Evolutionary conservation across 2,329 filamentous ascomycete genomes (phyloP).

Genomic region (Fusarium sp.): DNA sequence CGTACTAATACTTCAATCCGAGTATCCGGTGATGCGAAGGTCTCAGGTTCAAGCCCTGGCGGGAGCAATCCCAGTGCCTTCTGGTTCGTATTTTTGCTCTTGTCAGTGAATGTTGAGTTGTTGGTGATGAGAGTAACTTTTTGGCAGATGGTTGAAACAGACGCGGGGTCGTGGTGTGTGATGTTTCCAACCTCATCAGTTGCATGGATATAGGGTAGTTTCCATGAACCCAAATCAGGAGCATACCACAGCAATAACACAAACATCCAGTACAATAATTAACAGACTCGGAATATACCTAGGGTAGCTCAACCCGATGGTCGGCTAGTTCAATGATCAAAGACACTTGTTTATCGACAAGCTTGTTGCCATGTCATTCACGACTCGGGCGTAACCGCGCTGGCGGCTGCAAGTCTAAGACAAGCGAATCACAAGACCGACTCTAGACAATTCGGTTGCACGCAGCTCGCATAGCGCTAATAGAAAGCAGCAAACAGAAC

Average conservation of each 20-base stretch:
- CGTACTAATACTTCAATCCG: slow-evolving; percentile 30
- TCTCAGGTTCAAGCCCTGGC: slow-evolving; percentile 34
- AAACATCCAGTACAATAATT: not conserved
- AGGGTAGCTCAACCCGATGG: not conserved
- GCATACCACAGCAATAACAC: not conserved
- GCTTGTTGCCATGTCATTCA: not conserved
- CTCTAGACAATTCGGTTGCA: slow-evolving; percentile 23
- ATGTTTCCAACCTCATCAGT: not conserved
- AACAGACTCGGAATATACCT: not conserved
- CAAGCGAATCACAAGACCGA: slow-evolving; percentile 21
- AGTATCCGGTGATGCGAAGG: slow-evolving; percentile 29
- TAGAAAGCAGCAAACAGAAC: not conserved
- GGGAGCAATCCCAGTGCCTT: slow-evolving; percentile 22
- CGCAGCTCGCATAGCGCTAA: slow-evolving; percentile 12
- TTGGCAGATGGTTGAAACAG: not conserved
- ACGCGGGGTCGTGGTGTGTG: too few species aligned
- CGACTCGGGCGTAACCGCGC: slow-evolving; percentile 26
- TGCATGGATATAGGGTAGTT: not conserved
- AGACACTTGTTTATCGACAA: not conserved
- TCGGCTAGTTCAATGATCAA: not conserved
- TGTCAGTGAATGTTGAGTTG: too few species aligned
- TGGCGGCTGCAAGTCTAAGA: slow-evolving; percentile 26
- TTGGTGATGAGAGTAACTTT: not conserved
- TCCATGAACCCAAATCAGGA: not conserved
- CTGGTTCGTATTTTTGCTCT: not conserved